Base-by-base conservation (phyloP, 495 filamentous ascomycete species). In the Penicillium subrubescens region DNA sequence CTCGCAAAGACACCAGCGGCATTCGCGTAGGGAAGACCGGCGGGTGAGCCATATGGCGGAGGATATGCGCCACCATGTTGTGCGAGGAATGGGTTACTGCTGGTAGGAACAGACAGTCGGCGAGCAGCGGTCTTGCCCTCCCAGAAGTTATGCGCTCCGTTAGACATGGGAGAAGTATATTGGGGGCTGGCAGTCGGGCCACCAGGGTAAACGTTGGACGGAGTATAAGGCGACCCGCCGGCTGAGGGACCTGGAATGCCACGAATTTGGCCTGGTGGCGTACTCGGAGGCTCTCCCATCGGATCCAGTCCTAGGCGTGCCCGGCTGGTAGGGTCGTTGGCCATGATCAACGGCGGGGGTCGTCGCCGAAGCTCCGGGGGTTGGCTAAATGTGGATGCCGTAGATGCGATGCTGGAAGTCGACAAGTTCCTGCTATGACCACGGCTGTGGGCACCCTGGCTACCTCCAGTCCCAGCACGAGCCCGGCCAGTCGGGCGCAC, bases 401-500 rank as follows among this genome's bases (percentile, higher is more conserved):
- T 89, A 1, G 92, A 93, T 27, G 89, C 81, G 61, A 96, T 89
- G 71, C 92, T 97, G 0, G 93, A 96, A 12, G 91, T 86, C 4
- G 93, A 97, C 10, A 96, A 78, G 70, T 96, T 97, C 43, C 89
- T 79, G 65, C 88, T 90, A 72, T 97, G 93, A 2, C 92, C 92
- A 44, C 93, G 83, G 57, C 81, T 86, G 58, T 87, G 88, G 14
- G 87, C 83, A 10, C 86, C 86, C 75, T 90, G 72, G 77, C 86
- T 89, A 35, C 90, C 76, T 25, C 82, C 85, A 5, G 93, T 97
- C 11, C 89, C 86, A 31, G 92, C 89, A 57, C 93, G 84, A 19
- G 91, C 87, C 54, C 93, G 84, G 52, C 85, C 85, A 33, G 83
- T 88, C 37, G 91, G 90, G 41, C 93, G 86, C 35, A 96, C 85